Base-by-base conservation (phyloP, 331 rosid genomes). In the Pyrus hybrid region DNA sequence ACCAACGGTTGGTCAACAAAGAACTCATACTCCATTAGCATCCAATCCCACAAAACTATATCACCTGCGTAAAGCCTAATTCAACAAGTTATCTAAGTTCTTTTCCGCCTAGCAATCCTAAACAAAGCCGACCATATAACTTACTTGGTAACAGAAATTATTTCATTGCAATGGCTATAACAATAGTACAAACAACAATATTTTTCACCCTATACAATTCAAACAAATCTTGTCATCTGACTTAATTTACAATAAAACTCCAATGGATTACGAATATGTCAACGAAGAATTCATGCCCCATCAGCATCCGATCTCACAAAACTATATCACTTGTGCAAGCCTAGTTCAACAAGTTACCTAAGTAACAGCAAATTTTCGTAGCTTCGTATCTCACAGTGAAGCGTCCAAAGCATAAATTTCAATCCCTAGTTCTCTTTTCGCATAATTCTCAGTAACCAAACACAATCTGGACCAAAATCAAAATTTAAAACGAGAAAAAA, bases 81-180 rank as follows among this genome's bases (percentile, higher is more conserved):
- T 72, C 67, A 32, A 57, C 45, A 32, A 6, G 6, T 1, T 26
- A 18, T 21, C 18, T 7, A 56, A 32, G 6, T 20, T 94, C 68
- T 92, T 97, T 79, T 94, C 99, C 0, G 99, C 97, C 71, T 94
- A 74, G 97, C 97, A 84, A 92, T 92, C 89, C 99, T 94, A 37
- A 60, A 80, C 66, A 74, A 67, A 75, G 57, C 68, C 80, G 78
- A 67, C 72, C 53, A 76, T 56, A 81, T 22, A 62, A 70, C 28
- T 47, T 29, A 53, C 45, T 20, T 67, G 33, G 20, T 9, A 22
- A 58, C 5, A 26, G 63, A 58, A 58, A 58, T 58, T 8, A 62
- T 8, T 26, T 25, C 0, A 62, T 26, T 5, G 14, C 13, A 30
- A 20, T 51, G 20, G 1, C 68, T 63, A 29, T 2, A 63, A 8